Evolutionary conservation across 768 basidiomycete species (phyloP).

Genomic region (Daedaleopsis sinensis): DNA sequence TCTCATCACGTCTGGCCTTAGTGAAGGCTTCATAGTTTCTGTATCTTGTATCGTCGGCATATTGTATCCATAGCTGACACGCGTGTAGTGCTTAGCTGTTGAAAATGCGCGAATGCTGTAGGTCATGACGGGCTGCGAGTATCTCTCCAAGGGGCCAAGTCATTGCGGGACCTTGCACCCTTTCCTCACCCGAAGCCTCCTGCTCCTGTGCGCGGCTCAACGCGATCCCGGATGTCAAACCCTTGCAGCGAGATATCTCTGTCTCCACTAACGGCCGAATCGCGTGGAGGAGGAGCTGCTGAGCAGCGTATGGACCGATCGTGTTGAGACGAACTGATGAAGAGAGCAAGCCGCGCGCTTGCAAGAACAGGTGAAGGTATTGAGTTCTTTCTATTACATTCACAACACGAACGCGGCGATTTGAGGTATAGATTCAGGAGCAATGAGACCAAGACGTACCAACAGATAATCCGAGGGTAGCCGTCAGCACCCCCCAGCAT

Average conservation of each 20-base stretch:
- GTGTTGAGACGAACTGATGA: conserved; percentile 91
- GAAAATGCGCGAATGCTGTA: conserved; percentile 96
- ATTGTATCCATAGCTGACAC: conserved; percentile 16
- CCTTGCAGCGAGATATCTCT: conserved; percentile 47
- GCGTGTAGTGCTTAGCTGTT: conserved; percentile 60
- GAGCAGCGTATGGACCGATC: conserved; percentile 90
- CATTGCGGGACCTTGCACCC: conserved; percentile 67
- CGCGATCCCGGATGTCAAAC: conserved; percentile 49
- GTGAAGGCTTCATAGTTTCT: conserved; percentile 49
- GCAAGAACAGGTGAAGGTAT: conserved; percentile 91
- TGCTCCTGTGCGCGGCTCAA: neutral
- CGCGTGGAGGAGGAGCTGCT: conserved; percentile 80
- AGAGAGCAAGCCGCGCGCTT: conserved; percentile 87
- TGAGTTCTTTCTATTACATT: conserved; percentile 67
- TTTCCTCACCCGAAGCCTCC: conserved; percentile 18
- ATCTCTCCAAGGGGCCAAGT: conserved; percentile 98
- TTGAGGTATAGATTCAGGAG: neutral
- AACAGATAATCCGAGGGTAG: conserved; percentile 69
- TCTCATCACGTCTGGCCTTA: conserved; percentile 85
- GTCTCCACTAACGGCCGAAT: conserved; percentile 67
- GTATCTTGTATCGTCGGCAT: conserved; percentile 12
- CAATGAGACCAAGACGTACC: conserved; percentile 46
- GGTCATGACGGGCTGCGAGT: conserved; percentile 85
- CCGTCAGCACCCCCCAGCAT: conserved; percentile 89
- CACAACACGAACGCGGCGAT: neutral